Evolutionary conservation across 139 green algal genomes (phyloP), one percentile per base, ranked within the genome.

Genomic region (Micractinium conductrix): DNA sequence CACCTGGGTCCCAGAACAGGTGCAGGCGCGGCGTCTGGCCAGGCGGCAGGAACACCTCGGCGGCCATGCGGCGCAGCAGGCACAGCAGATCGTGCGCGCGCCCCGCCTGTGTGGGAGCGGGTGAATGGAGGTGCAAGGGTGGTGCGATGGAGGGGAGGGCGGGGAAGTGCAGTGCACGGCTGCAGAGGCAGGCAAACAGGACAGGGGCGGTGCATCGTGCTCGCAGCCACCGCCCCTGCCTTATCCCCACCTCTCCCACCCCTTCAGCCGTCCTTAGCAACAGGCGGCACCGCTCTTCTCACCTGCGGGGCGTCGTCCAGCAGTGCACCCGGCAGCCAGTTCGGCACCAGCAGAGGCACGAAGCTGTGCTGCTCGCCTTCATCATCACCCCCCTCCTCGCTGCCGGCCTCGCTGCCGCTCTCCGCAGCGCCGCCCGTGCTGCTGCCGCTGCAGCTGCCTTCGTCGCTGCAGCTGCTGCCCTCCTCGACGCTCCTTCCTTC

Each of bases 1-100:
- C n/a, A n/a, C n/a, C n/a, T 4, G 74, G 74, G n/a, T 80, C 45
- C 4, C n/a, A 80, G 74, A 22, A 68, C 12, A 80, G 74, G 12
- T 33, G n/a, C 24, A 80, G 38, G 26, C 72, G 42, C 7, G 72
- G 72, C 28, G 12, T 10, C 28, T 16, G 26, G n/a, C 14, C 16
- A 9, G 16, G 17, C n/a, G 8, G 14, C 74, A 80, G n/a, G n/a
- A 80, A 65, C 28, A 67, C 45, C n/a, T 37, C 10, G 48, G 33
- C 12, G 44, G 37, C 33, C 45, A 65, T 30, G 10, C 58, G 45
- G 12, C 7, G 43, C 45, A 80, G 74, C 74, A 68, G 74, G 30
- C 7, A 17, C 24, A 28, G 2, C 21, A 80, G 33, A 3, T 80
- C 74, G 6, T 38, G 12, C 65, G 43, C 33, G 33, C 43, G 33